phyloP scores from a whole-genome alignment of 2,329 filamentous ascomycete species.

The Pochonia chlamydosporia region DNA sequence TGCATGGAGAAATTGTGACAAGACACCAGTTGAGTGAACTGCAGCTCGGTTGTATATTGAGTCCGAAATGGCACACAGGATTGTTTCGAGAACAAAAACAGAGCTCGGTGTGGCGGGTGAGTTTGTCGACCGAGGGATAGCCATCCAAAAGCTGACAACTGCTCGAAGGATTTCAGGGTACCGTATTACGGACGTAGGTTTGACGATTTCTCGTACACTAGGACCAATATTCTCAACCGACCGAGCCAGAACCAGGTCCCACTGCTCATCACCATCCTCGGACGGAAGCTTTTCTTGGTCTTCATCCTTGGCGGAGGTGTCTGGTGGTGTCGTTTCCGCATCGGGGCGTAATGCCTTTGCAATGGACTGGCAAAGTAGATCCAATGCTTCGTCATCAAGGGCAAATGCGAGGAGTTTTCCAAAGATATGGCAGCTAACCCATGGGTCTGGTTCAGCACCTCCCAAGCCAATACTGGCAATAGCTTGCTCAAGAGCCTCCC shows the following conservation, averaged over 20 bases:
- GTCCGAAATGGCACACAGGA: slow-evolving; percentile 50
- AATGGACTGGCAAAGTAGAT: slow-evolving; percentile 58
- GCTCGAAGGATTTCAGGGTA: slow-evolving; percentile 59
- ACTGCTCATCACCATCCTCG: slow-evolving; percentile 25
- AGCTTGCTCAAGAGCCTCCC: slow-evolving; percentile 68
- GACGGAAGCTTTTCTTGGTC: slow-evolving; percentile 14
- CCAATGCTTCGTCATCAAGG: slow-evolving; percentile 69
- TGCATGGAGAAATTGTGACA: slow-evolving; percentile 60
- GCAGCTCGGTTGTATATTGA: slow-evolving; percentile 66
- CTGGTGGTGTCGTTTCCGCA: slow-evolving; percentile 13
- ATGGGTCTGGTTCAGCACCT: slow-evolving; percentile 60
- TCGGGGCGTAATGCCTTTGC: slow-evolving; percentile 30
- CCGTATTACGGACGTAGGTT: slow-evolving; percentile 45
- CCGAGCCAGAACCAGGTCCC: slow-evolving; percentile 30
- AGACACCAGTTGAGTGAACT: slow-evolving; percentile 65
- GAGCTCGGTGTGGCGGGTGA: slow-evolving; percentile 46
- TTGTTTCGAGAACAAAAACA: slow-evolving; percentile 59
- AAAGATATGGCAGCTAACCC: slow-evolving; percentile 68
- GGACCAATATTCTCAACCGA: slow-evolving; percentile 31
- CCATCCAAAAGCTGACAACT: slow-evolving; percentile 59
- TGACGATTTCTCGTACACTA: slow-evolving; percentile 42
- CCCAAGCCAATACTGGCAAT: slow-evolving; percentile 63
- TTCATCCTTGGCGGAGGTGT: slow-evolving; percentile 14
- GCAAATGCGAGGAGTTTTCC: slow-evolving; percentile 77
- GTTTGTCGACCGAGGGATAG: slow-evolving; percentile 45